These are phyloP conservation scores for Clathrospora elynae DNA, from an alignment of 2,329 filamentous ascomycete genomes.

Conservation along the genomic window DNA sequence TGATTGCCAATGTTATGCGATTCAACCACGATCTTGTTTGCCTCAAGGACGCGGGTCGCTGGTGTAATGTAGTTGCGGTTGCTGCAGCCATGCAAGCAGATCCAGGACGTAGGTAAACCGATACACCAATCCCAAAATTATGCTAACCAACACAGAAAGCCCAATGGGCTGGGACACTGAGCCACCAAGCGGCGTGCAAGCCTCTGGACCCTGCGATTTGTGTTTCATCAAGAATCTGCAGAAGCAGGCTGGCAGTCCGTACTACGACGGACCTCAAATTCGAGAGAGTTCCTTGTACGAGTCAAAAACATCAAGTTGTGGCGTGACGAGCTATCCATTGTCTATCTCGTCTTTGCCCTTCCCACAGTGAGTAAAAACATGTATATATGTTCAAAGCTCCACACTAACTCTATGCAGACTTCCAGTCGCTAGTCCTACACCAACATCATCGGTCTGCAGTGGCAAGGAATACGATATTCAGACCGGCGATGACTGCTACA, in stretches of 20 bases:
- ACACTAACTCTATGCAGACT: no score
- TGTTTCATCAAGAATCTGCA: no score
- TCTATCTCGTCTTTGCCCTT: no score
- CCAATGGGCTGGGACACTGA: neutral
- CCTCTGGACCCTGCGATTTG: no score
- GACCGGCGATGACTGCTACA: neutral
- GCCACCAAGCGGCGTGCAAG: neutral
- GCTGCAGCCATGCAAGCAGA: neutral
- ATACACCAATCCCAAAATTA: neutral
- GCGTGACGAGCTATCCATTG: no score
- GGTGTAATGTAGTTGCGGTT: neutral
- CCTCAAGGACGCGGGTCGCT: neutral
- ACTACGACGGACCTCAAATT: no score
- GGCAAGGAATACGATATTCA: neutral
- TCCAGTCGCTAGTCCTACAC: no score
- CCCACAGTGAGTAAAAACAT: no score
- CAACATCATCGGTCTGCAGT: neutral
- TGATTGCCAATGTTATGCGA: neutral
- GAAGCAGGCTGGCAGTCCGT: no score
- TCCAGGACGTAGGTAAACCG: neutral
- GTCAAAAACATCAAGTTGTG: no score
- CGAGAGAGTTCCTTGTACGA: no score
- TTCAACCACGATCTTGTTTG: conserved; percentile 1
- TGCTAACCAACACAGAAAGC: neutral
- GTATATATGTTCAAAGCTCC: no score